phyloP scores from a whole-genome alignment of 2,329 filamentous ascomycete genomes.

The Trichoderma citrinoviride region DNA sequence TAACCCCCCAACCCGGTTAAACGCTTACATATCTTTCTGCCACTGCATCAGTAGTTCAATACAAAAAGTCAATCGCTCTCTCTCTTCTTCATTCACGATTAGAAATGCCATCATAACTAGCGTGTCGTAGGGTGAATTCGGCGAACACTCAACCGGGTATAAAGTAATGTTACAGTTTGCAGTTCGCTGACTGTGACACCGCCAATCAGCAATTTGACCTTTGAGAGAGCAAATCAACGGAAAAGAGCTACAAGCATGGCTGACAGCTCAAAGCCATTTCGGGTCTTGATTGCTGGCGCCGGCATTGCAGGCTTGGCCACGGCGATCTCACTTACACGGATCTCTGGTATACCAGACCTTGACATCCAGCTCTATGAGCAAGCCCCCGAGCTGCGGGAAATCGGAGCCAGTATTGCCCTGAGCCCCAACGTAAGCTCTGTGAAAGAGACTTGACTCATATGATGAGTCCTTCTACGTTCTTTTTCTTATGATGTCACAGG shows the following conservation, averaged over 20 bases:
- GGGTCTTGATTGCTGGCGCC: conserved; percentile 27
- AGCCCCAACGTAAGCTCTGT: conserved; percentile 41
- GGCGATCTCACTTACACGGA: conserved; percentile 43
- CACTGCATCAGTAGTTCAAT: background rate
- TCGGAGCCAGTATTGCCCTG: conserved; percentile 48
- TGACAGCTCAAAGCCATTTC: conserved; percentile 4
- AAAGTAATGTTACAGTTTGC: conserved; percentile 1
- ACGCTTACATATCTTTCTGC: conserved; percentile 6
- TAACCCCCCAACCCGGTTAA: conserved; percentile 3
- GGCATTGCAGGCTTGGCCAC: conserved; percentile 40
- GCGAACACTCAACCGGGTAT: background rate
- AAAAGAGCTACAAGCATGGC: background rate
- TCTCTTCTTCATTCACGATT: background rate
- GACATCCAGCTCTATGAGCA: conserved; percentile 50
- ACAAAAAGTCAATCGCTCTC: background rate
- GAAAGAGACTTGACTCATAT: conserved; percentile 20
- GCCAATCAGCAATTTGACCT: background rate
- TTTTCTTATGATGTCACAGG: background rate
- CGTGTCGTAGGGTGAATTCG: background rate
- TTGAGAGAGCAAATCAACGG: background rate
- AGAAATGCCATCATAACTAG: background rate
- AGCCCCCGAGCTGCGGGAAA: conserved; percentile 44
- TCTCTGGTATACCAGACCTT: conserved; percentile 34
- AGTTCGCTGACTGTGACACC: background rate
- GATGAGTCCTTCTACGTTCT: no score